phyloP scores from a whole-genome alignment of 768 basidiomycete genomes.

The Collybia nuda region DNA sequence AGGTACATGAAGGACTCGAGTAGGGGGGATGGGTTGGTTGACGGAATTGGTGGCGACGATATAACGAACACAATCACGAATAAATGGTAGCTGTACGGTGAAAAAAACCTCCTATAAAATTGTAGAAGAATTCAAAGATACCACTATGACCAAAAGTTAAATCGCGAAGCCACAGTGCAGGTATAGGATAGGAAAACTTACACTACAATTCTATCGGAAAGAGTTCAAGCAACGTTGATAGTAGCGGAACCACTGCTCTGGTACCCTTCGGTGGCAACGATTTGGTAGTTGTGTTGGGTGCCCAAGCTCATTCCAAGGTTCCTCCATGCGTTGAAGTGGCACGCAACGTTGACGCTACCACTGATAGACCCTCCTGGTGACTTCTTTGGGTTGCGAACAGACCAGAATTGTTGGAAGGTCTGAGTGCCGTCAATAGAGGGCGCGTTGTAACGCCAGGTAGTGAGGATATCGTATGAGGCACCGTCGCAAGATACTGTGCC shows the following conservation, averaged over 20 bases:
- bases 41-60: too few relatives aligned
- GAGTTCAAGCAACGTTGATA: constrained; percentile 8
- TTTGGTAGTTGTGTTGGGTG: constrained; percentile 39
- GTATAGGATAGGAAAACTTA: too few relatives aligned
- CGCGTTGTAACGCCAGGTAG: constrained; percentile 33
- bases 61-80: too few relatives aligned
- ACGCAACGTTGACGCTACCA: constrained; percentile 31
- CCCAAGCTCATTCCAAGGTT: constrained; percentile 37
- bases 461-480: constrained; percentile 40
- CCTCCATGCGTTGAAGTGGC: constrained; percentile 46
- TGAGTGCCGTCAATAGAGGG: constrained; percentile 41
- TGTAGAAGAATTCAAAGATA: too few relatives aligned
- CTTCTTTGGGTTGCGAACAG: constrained; percentile 36
- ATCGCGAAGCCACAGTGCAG: too few relatives aligned
- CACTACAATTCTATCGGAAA: too few relatives aligned
- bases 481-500: constrained; percentile 43
- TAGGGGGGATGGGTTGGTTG: too few relatives aligned
- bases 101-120: too few relatives aligned
- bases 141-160: too few relatives aligned
- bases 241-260: constrained; percentile 32
- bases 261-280: constrained; percentile 47
- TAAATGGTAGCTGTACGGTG: too few relatives aligned
- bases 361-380: constrained; percentile 10
- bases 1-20: too few relatives aligned
- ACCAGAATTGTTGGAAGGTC: constrained; percentile 49